Conservation (phyloP, 768 basidiomycete species). For the Suillus americanus region DNA sequence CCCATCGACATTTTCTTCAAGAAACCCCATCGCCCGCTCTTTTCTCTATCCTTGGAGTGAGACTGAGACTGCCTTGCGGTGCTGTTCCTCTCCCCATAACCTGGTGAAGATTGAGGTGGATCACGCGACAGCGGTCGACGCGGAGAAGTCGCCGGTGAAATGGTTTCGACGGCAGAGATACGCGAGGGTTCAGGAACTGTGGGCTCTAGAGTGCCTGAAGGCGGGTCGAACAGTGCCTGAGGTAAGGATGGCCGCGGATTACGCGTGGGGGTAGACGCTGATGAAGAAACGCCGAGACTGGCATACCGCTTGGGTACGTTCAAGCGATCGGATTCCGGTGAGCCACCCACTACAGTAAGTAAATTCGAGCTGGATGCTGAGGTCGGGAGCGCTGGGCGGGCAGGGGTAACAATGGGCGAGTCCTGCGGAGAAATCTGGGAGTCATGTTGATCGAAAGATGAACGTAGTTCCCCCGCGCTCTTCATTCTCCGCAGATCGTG, state of each 20-base stretch:
- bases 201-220: slow-evolving; percentile 33
- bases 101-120: slow-evolving; percentile 12
- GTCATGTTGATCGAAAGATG: slow-evolving; percentile 28
- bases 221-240: slow-evolving; percentile 51
- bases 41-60: slow-evolving; percentile 47
- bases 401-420: slow-evolving; percentile 33
- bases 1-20: slow-evolving; percentile 99
- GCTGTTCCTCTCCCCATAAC: slow-evolving; percentile 26
- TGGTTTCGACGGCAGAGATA: slow-evolving; percentile 19
- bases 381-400: slow-evolving; percentile 43
- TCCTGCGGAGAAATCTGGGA: slow-evolving; percentile 22
- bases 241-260: slow-evolving; percentile 39
- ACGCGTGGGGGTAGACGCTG: slow-evolving; percentile 39
- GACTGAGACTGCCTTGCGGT: slow-evolving; percentile 18
- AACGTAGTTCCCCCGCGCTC: slow-evolving; percentile 78
- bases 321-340: slow-evolving; percentile 36
- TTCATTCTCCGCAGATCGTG: slow-evolving; percentile 81
- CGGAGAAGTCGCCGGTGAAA: slow-evolving; percentile 29
- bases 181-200: slow-evolving; percentile 14
- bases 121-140: slow-evolving; percentile 22
- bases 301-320: slow-evolving; percentile 58
- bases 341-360: slow-evolving; percentile 34
- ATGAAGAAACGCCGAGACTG: slow-evolving; percentile 54
- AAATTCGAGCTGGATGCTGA: slow-evolving; percentile 75
- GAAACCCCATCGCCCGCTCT: slow-evolving; percentile 88